Evolutionary conservation across 2,329 filamentous ascomycete genomes (phyloP).

Genomic region (Fusarium falciforme): DNA sequence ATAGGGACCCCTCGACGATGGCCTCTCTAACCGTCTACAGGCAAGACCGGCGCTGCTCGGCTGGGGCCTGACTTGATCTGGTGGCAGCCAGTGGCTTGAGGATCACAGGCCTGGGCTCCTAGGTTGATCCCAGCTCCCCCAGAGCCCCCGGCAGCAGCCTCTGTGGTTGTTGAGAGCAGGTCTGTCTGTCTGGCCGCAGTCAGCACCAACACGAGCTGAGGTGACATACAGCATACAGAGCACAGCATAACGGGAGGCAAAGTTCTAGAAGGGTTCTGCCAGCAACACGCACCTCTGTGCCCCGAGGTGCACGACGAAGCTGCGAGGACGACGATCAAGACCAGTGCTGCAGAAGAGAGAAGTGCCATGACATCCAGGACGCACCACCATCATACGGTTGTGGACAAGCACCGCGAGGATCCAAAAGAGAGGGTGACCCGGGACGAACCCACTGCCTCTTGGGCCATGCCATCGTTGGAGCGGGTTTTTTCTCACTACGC

Average conservation of each 20-base stretch:
- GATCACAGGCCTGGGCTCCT: constrained; percentile 39
- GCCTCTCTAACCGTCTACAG: constrained; percentile 34
- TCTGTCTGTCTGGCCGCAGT: not conserved
- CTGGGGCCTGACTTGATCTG: constrained; percentile 37
- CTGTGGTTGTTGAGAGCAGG: not conserved
- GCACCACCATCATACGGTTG: constrained; percentile 44
- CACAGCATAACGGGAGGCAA: constrained; percentile 2
- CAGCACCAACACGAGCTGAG: constrained; percentile 7
- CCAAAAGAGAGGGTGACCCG: constrained; percentile 9
- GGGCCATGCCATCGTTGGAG: constrained; percentile 23
- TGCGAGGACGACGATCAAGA: constrained; percentile 18
- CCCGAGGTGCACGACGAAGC: constrained; percentile 1
- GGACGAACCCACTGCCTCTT: constrained; percentile 21
- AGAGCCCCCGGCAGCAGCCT: constrained; percentile 1
- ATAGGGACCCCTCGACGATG: constrained; percentile 31
- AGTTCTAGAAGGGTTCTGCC: constrained; percentile 36
- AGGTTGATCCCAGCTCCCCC: constrained; percentile 37
- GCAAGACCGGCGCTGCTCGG: constrained; percentile 17
- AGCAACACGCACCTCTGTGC: not conserved
- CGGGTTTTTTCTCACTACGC: constrained; percentile 5
- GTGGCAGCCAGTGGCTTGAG: constrained; percentile 44
- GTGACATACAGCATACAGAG: constrained; percentile 5
- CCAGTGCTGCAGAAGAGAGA: constrained; percentile 1
- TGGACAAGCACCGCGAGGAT: constrained; percentile 15
- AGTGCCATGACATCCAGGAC: constrained; percentile 30